A percentile compares a stretch with the other conserved stretches of the same genome.
phyloP scores from a whole-genome alignment of 768 basidiomycete genomes.

The Rubroboletus satanas region DNA sequence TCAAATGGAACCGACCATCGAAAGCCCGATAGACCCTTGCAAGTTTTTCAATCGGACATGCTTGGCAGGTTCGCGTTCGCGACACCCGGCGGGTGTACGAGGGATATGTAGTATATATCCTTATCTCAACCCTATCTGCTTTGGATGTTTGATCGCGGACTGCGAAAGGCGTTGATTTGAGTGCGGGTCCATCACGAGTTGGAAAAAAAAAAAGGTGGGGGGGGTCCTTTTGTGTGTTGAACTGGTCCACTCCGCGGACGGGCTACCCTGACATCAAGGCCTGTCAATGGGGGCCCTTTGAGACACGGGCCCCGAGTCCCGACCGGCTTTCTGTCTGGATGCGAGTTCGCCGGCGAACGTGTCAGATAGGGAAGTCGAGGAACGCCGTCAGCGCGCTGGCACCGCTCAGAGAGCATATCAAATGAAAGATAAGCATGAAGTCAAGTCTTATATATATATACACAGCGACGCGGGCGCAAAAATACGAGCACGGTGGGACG shows the following conservation, averaged over 20 bases:
- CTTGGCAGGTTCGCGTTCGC: not conserved
- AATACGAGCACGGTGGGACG: not conserved
- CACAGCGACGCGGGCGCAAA: not conserved
- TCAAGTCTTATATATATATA: not conserved
- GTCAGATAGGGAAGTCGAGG: not conserved
- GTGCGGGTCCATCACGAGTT: not conserved
- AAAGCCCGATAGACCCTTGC: not conserved
- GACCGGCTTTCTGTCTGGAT: slow-evolving; percentile 1
- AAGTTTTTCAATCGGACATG: not conserved
- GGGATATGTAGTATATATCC: not conserved
- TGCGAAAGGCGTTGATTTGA: not conserved
- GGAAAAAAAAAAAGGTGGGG: not conserved
- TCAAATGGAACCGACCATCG: not conserved
- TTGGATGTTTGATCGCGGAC: slow-evolving; percentile 1
- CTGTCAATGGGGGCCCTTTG: not conserved
- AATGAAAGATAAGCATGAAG: slow-evolving; percentile 1
- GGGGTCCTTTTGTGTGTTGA: not conserved
- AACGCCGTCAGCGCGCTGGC: not conserved
- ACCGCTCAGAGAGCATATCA: not conserved
- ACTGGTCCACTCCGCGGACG: not conserved
- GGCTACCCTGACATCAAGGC: slow-evolving; percentile 2
- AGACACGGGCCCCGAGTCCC: not conserved
- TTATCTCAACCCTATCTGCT: not conserved
- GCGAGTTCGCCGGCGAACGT: slow-evolving; percentile 6
- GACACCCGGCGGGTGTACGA: not conserved